Evolutionary conservation across 1,284 basidiomycete species (phyloP), one percentile per base, ranked within the genome.

Genomic region (Pseudozyma sp.): DNA sequence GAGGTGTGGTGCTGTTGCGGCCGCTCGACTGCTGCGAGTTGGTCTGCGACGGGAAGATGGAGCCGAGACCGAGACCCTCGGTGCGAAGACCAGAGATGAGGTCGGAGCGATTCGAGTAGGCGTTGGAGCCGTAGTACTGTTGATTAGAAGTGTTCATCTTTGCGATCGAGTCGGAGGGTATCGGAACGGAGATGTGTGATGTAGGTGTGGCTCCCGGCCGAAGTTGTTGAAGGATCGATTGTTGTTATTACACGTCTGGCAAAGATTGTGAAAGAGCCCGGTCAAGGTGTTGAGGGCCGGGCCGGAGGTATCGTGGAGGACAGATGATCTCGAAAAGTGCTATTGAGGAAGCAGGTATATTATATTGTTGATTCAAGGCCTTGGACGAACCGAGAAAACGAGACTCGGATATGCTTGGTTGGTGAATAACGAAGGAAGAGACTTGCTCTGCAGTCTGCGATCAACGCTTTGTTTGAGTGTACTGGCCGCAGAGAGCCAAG

Each of bases 71-170:
- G 30, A 73, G 71, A 45, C 79, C 78, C 13, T 79, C 76, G 45
- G 74, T 77, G 35, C 78, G 76, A 1, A 79, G 71, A 34, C 74
- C 68, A 24, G 77, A 58, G 29, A 77, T 50, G 14, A 75, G 65
- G 39, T 75, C 67, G 40, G 79, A 71, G n/a, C 74, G 78, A 44
- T 57, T 62, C 51, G 52, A 48, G 54, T 69, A 60, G 54, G 64
- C 58, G 55, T 62, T 54, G 50, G 16, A 34, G 57, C 58, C 54
- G 54, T 63, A 57, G 44, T 58, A 64, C 35, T 54, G 63, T 30
- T 63, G 71, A 30, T 64, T 62, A 19, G 56, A 59, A 47, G 68
- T 52, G 44, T 72, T 68, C 69, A 66, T 75, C 8, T 16, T 63
- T 51, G 47, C 44, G 40, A 40, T 30, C 35, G 34, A 11, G 17